phyloP scores from a whole-genome alignment of 495 filamentous ascomycete genomes.

The Penicillium cosmopolitanum region DNA sequence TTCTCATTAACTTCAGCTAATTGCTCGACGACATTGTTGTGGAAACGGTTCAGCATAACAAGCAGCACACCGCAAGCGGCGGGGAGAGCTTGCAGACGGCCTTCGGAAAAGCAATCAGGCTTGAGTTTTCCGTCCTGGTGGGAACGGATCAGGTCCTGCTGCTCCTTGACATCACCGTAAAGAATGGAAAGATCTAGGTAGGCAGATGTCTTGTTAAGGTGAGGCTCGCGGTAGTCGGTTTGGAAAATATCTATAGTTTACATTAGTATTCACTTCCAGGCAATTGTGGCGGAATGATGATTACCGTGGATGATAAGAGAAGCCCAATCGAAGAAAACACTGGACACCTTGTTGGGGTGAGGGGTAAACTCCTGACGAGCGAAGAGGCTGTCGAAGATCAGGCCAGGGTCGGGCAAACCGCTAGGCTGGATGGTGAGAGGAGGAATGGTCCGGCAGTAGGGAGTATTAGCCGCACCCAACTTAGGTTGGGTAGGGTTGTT shows the following conservation, averaged over 20 bases:
- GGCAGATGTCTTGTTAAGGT: slow-evolving; percentile 59
- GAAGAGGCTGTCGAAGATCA: slow-evolving; percentile 58
- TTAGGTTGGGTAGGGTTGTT: slow-evolving; percentile 61
- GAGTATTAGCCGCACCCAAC: slow-evolving; percentile 58
- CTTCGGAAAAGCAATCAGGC: slow-evolving; percentile 61
- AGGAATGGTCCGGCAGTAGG: slow-evolving; percentile 57
- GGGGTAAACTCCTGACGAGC: slow-evolving; percentile 56
- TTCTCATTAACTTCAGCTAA: slow-evolving; percentile 72
- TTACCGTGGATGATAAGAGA: slow-evolving; percentile 59
- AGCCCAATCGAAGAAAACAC: slow-evolving; percentile 63
- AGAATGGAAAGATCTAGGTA: slow-evolving; percentile 63
- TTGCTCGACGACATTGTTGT: slow-evolving; percentile 77
- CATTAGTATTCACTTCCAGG: slow-evolving; percentile 9
- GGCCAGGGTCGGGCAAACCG: slow-evolving; percentile 55
- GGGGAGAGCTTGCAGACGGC: slow-evolving; percentile 58
- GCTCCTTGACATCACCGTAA: slow-evolving; percentile 60
- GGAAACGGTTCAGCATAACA: slow-evolving; percentile 67
- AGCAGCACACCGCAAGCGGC: slow-evolving; percentile 59
- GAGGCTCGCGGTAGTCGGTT: slow-evolving; percentile 56
- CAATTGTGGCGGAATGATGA: not conserved
- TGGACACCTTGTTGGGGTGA: slow-evolving; percentile 61
- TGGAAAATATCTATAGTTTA: slow-evolving; percentile 56
- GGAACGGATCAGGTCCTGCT: slow-evolving; percentile 59
- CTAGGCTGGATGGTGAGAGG: slow-evolving; percentile 55
- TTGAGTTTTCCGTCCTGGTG: slow-evolving; percentile 61